phyloP scores from a whole-genome alignment of 2,329 filamentous ascomycete species.

The Venturia effusa region DNA sequence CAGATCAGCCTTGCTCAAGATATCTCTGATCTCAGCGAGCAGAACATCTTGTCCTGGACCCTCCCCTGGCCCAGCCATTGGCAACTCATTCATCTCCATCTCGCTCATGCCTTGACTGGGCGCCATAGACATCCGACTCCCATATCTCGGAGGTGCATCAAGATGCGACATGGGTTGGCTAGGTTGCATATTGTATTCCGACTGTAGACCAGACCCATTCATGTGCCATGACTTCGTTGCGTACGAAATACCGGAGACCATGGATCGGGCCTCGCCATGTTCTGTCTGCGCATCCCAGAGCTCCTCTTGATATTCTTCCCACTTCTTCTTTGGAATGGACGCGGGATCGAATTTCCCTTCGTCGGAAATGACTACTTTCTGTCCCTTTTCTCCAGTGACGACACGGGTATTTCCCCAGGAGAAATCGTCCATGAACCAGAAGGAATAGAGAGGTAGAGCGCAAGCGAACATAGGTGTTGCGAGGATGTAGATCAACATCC shows the following conservation, averaged over 20 bases:
- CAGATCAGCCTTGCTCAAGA: slow-evolving; percentile 79
- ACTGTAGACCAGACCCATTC: slow-evolving; percentile 15
- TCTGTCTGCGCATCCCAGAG: slow-evolving; percentile 95
- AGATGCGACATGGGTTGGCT: slow-evolving; percentile 49
- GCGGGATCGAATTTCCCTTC: slow-evolving; percentile 95
- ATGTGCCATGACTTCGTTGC: slow-evolving; percentile 64
- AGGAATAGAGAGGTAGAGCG: slow-evolving; percentile 80
- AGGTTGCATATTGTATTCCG: slow-evolving; percentile 56
- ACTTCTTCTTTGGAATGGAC: slow-evolving; percentile 93
- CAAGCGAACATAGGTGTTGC: slow-evolving; percentile 90
- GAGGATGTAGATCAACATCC: slow-evolving; percentile 93
- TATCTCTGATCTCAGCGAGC: slow-evolving; percentile 87
- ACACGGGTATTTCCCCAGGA: slow-evolving; percentile 98
- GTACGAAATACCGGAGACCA: slow-evolving; percentile 89
- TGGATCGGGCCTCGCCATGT: slow-evolving; percentile 66
- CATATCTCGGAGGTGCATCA: slow-evolving; percentile 41
- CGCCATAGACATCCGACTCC: slow-evolving; percentile 44
- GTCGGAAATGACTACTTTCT: slow-evolving; percentile 86
- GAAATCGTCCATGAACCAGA: slow-evolving; percentile 99
- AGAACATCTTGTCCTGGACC: slow-evolving; percentile 76
- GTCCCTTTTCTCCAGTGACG: slow-evolving; percentile 85
- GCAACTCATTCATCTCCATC: slow-evolving; percentile 52
- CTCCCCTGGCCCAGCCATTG: slow-evolving; percentile 41
- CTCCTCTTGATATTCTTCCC: slow-evolving; percentile 98
- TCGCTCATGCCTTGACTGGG: slow-evolving; percentile 34